Evolutionary conservation across 495 filamentous ascomycete genomes (phyloP).

Genomic region (Xylaria sp.): DNA sequence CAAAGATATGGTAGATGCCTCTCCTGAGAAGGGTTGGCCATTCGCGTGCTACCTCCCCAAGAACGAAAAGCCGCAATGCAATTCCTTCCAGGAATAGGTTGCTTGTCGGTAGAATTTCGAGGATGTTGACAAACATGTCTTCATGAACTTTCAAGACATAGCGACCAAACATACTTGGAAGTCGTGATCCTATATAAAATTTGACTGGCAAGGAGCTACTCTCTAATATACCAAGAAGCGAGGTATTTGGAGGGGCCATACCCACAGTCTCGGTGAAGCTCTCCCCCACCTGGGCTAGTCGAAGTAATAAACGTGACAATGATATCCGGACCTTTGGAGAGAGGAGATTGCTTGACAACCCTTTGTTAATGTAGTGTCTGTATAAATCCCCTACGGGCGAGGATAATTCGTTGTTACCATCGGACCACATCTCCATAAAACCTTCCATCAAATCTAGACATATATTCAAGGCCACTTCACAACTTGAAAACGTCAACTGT

Average conservation of each 20-base stretch:
- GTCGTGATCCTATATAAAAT: slow-evolving; percentile 68
- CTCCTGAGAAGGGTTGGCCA: slow-evolving; percentile 85
- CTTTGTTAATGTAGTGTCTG: slow-evolving; percentile 71
- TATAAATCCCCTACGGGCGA: slow-evolving; percentile 78
- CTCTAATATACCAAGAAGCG: slow-evolving; percentile 73
- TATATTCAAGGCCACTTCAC: slow-evolving; percentile 74
- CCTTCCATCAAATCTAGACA: slow-evolving; percentile 74
- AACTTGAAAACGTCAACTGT: slow-evolving; percentile 69
- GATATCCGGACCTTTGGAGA: slow-evolving; percentile 71
- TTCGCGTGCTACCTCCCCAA: slow-evolving; percentile 74
- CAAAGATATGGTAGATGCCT: slow-evolving; percentile 91
- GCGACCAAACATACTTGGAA: slow-evolving; percentile 80
- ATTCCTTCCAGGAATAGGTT: slow-evolving; percentile 80
- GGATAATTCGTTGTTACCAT: slow-evolving; percentile 59
- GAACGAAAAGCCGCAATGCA: slow-evolving; percentile 77
- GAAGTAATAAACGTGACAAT: slow-evolving; percentile 70
- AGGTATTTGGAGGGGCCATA: slow-evolving; percentile 73
- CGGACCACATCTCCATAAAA: slow-evolving; percentile 69
- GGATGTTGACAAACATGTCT: slow-evolving; percentile 77
- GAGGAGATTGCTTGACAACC: slow-evolving; percentile 66
- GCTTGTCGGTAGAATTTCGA: slow-evolving; percentile 74
- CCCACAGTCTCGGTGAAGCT: slow-evolving; percentile 63
- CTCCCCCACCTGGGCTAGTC: slow-evolving; percentile 68
- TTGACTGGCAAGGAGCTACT: slow-evolving; percentile 75
- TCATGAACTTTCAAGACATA: slow-evolving; percentile 82